A percentile compares a stretch with the other conserved stretches of the same genome.
phyloP scores from a whole-genome alignment of 176 grass and related monocot genomes.

The Oryza rufipogon region DNA sequence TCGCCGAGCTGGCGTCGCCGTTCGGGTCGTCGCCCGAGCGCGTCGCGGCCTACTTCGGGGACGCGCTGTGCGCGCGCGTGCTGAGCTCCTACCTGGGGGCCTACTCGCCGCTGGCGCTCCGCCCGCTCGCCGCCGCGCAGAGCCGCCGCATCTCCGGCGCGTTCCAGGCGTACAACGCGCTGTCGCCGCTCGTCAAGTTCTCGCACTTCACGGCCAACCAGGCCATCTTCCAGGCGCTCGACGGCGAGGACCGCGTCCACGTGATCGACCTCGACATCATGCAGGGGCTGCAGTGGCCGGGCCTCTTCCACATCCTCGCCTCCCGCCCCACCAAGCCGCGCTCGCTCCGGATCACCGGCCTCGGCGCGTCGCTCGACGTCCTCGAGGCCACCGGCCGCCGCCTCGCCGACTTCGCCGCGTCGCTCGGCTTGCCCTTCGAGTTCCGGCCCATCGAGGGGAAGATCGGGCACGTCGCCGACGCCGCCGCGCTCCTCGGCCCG shows the following conservation, averaged over 20 bases:
- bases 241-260: constrained; percentile 66
- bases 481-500: constrained; percentile 40
- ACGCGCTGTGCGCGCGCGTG: constrained; percentile 77
- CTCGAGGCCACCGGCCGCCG: constrained; percentile 76
- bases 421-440: constrained; percentile 75
- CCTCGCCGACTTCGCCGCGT: constrained; percentile 70
- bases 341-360: constrained; percentile 75
- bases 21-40: constrained; percentile 86
- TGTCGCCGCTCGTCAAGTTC: constrained; percentile 93
- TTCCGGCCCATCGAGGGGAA: constrained; percentile 78
- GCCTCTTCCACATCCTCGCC: constrained; percentile 85
- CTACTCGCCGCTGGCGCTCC: constrained; percentile 61
- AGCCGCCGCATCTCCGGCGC: constrained; percentile 58
- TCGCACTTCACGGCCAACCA: constrained; percentile 97
- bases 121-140: constrained; percentile 41
- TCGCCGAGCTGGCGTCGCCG: constrained; percentile 83
- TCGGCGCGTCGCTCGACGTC: constrained; percentile 78
- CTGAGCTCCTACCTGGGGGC: constrained; percentile 79
- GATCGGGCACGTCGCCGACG: constrained; percentile 66
- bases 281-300: constrained; percentile 95
- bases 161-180: constrained; percentile 79
- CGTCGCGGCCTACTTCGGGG: constrained; percentile 84
- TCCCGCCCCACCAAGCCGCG: constrained; percentile 58
- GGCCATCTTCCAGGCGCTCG: constrained; percentile 81
- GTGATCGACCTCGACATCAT: constrained; percentile 93